Evolutionary conservation across 441 rosid genomes (phyloP).

Genomic region (Croton laevigatus): DNA sequence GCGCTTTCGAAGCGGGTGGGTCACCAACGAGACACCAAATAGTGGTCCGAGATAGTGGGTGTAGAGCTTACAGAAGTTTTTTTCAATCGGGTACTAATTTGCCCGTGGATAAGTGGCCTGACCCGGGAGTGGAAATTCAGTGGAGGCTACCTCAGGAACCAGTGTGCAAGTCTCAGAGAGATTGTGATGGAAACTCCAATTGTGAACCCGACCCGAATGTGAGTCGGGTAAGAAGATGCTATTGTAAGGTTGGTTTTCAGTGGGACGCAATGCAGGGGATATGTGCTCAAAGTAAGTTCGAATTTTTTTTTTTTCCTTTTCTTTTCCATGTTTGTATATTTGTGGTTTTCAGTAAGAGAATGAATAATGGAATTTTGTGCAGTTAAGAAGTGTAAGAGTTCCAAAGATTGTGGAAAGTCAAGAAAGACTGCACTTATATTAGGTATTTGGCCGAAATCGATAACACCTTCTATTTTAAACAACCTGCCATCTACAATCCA

Average conservation of each 20-base stretch:
- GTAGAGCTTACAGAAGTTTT: slow-evolving; percentile 53
- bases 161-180: slow-evolving; percentile 32
- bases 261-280: slow-evolving; percentile 49
- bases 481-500: too few relatives aligned
- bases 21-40: slow-evolving; percentile 37
- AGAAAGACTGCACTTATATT: slow-evolving; percentile 30
- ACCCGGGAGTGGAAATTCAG: slow-evolving; percentile 52
- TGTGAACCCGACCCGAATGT: slow-evolving; percentile 32
- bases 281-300: slow-evolving; percentile 33
- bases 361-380: not conserved
- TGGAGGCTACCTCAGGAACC: slow-evolving; percentile 52
- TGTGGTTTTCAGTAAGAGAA: not conserved
- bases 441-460: slow-evolving; percentile 10
- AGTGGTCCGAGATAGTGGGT: slow-evolving; percentile 35
- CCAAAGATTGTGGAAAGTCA: slow-evolving; percentile 27
- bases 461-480: too few relatives aligned
- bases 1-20: slow-evolving; percentile 44
- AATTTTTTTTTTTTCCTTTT: not conserved
- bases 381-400: slow-evolving; percentile 33
- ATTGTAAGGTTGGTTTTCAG: slow-evolving; percentile 26
- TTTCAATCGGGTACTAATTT: slow-evolving; percentile 32
- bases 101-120: slow-evolving; percentile 46
- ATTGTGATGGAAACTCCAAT: slow-evolving; percentile 38
- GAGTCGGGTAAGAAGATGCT: slow-evolving; percentile 34
- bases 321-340: not conserved